A percentile compares a stretch with the other conserved stretches of the same genome.
Evolutionary conservation across 441 rosid genomes (phyloP).

Genomic region (Gossypium laxum): DNA sequence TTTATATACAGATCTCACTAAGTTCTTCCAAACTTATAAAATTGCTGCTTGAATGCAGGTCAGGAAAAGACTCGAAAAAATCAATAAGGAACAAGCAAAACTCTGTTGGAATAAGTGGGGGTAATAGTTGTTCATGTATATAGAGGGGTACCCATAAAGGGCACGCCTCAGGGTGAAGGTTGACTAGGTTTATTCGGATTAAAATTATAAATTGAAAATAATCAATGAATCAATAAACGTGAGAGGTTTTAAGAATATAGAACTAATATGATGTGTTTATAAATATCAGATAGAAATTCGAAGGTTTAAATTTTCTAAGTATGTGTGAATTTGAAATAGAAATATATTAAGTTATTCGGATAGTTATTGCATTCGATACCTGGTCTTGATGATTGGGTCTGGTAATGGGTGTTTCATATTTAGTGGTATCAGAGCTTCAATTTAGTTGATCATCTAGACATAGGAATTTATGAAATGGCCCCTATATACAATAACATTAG

Average conservation of each 20-base stretch:
- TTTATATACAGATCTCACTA: not conserved
- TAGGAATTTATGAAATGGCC: not conserved
- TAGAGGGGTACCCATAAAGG: not conserved
- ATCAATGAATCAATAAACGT: not conserved
- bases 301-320: not conserved
- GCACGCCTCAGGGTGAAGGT: not conserved
- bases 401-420: not conserved
- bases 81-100: not conserved
- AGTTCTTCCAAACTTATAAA: not conserved
- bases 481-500: not conserved
- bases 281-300: no score
- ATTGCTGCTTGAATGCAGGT: not conserved
- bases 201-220: no score
- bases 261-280: not conserved
- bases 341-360: no score
- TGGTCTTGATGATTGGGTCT: not conserved
- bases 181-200: not conserved
- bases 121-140: not conserved
- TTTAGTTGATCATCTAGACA: not conserved
- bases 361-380: not conserved
- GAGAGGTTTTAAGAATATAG: not conserved
- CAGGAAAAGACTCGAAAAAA: not conserved
- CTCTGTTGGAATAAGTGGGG: not conserved
- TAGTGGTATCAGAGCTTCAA: not conserved
- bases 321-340: not conserved